Evolutionary conservation across 1,284 basidiomycete genomes (phyloP).

Genomic region (Papiliotrema flavescens): DNA sequence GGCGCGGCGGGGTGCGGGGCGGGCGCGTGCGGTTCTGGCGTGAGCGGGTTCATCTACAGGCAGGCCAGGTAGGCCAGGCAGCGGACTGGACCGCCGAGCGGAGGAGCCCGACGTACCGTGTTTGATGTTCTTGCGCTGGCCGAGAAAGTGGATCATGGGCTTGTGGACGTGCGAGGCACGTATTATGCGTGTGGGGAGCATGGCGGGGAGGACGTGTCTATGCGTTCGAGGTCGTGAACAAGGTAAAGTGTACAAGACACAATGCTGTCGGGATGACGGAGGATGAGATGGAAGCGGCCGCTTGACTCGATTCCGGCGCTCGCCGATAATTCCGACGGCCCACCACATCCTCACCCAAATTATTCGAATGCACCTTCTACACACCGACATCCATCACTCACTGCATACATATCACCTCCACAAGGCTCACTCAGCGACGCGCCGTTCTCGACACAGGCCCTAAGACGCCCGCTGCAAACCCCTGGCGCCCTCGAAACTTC

Average conservation of each 20-base stretch:
- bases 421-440: no score
- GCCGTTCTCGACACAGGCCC: no score
- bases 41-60: background rate
- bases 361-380: background rate
- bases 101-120: conserved; percentile 49
- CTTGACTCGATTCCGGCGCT: background rate
- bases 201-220: conserved; percentile 9
- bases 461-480: no score
- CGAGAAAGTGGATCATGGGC: conserved; percentile 71
- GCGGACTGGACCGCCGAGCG: background rate
- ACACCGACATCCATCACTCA: background rate
- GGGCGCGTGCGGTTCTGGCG: conserved; percentile 58
- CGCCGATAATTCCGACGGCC: background rate
- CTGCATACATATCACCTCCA: no score
- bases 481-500: no score
- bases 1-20: conserved; percentile 75
- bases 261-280: background rate
- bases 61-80: background rate
- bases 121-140: conserved; percentile 61
- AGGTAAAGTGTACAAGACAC: no score
- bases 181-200: conserved; percentile 29
- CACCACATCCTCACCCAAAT: background rate
- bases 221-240: background rate
- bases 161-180: conserved; percentile 26
- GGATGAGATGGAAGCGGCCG: background rate